Conservation (phyloP, 495 filamentous ascomycete genomes). For the Xylaria acuta region DNA sequence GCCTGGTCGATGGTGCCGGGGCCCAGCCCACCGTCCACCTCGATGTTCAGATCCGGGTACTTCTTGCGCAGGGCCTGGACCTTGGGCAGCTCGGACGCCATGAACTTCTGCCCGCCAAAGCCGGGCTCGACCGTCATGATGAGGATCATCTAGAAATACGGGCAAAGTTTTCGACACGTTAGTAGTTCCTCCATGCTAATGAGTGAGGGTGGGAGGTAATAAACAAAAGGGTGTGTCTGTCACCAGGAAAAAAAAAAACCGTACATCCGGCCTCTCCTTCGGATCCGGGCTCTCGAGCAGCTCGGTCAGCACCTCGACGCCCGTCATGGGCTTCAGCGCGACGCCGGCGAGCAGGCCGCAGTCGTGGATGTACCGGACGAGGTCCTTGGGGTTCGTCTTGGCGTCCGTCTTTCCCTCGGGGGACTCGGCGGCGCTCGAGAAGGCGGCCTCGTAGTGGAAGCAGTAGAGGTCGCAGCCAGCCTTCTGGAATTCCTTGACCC, state of each 20-base stretch:
- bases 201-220: constrained; percentile 4
- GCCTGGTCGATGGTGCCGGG: constrained; percentile 90
- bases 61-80: constrained; percentile 79
- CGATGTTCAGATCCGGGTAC: constrained; percentile 93
- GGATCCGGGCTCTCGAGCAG: constrained; percentile 74
- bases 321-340: constrained; percentile 92
- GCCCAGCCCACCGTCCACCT: constrained; percentile 93
- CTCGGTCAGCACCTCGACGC: constrained; percentile 89
- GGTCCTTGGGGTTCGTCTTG: constrained; percentile 78
- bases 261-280: constrained; percentile 87
- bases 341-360: constrained; percentile 89
- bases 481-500: constrained; percentile 91
- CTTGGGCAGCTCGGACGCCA: constrained; percentile 93
- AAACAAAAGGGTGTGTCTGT: too few relatives aligned
- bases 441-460: constrained; percentile 99
- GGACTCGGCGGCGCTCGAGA: constrained; percentile 81
- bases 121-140: constrained; percentile 99
- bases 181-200: neutral
- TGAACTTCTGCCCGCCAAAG: constrained; percentile 98
- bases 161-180: neutral
- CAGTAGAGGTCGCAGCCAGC: constrained; percentile 98
- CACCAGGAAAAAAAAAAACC: constrained; percentile 45
- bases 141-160: constrained; percentile 80
- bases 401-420: constrained; percentile 69
- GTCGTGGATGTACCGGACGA: constrained; percentile 90